These are phyloP conservation scores for Lumnitzera littorea DNA, from an alignment of 345 rosid genomes.

Conservation along the genomic window DNA sequence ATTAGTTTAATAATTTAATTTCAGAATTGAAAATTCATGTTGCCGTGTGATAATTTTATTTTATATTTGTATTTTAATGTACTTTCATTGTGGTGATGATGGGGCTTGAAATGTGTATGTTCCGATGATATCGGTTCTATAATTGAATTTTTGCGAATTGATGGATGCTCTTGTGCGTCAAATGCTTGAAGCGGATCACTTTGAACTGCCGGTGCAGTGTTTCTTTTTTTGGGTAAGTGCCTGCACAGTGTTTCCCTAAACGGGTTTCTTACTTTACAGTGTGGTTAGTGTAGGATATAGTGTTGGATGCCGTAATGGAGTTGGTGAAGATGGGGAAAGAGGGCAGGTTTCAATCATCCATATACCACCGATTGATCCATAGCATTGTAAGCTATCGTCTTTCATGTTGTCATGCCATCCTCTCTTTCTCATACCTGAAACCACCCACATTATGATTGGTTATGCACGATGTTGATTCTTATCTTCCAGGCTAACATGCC, in stretches of 20 bases:
- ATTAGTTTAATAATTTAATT: no score
- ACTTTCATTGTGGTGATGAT: no score
- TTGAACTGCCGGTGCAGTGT: neutral
- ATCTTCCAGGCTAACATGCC: constrained; percentile 45
- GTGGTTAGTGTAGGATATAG: constrained; percentile 49
- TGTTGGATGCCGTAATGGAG: constrained; percentile 75
- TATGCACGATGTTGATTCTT: neutral
- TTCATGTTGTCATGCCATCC: neutral
- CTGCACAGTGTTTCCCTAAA: neutral
- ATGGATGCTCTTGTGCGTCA: neutral
- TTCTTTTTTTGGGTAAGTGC: no score
- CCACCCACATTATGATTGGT: neutral
- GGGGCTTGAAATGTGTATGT: no score
- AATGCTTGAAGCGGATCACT: neutral
- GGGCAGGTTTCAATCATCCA: constrained; percentile 63
- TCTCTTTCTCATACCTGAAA: neutral
- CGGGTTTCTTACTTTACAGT: neutral
- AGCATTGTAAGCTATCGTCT: constrained; percentile 43
- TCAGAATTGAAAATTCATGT: no score
- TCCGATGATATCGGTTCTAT: no score
- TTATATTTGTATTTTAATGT: no score
- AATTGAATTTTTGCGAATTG: no score
- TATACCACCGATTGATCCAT: constrained; percentile 56
- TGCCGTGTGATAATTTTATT: no score
- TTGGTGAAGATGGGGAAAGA: constrained; percentile 63